A percentile compares a stretch with the other conserved stretches of the same genome.
Evolutionary conservation across 768 basidiomycete genomes (phyloP).

Genomic region (Tulasnella sp.): DNA sequence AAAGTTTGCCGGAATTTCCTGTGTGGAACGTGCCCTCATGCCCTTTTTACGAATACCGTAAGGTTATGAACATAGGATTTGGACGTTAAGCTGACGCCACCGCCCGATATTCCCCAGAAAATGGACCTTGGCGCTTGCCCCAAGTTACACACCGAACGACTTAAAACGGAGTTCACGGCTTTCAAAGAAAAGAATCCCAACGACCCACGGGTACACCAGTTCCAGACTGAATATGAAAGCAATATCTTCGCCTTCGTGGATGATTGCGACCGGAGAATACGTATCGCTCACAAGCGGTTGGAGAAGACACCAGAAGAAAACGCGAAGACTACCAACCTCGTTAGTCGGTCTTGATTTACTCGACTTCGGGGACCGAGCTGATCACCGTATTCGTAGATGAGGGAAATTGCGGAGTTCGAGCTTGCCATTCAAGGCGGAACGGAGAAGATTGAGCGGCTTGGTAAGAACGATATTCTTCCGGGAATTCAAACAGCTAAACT

Average conservation of each 20-base stretch:
- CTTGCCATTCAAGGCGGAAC: constrained; percentile 97
- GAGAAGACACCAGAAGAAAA: constrained; percentile 99
- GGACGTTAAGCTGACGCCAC: background rate
- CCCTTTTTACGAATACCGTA: constrained; percentile 96
- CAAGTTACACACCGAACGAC: constrained; percentile 89
- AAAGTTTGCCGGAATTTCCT: constrained; percentile 98
- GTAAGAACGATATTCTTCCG: constrained; percentile 41
- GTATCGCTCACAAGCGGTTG: constrained; percentile 85
- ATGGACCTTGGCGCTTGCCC: constrained; percentile 99
- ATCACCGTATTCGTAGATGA: constrained; percentile 59
- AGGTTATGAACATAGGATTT: constrained; percentile 34
- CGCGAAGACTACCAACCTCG: constrained; percentile 95
- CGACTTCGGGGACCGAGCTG: background rate
- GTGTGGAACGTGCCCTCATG: constrained; percentile 97
- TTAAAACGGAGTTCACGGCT: constrained; percentile 84
- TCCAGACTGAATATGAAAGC: constrained; percentile 93
- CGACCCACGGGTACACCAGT: constrained; percentile 77
- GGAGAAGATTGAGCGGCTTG: constrained; percentile 93
- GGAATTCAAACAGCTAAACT: constrained; percentile 6
- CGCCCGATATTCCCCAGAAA: constrained; percentile 56
- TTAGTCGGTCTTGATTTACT: constrained; percentile 38
- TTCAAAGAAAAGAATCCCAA: constrained; percentile 70
- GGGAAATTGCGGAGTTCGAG: constrained; percentile 99
- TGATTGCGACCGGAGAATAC: constrained; percentile 95
- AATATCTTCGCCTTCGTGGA: constrained; percentile 96